Conservation (phyloP, 192 early-diverging fungal species). For the Powellomyces hirtus region DNA sequence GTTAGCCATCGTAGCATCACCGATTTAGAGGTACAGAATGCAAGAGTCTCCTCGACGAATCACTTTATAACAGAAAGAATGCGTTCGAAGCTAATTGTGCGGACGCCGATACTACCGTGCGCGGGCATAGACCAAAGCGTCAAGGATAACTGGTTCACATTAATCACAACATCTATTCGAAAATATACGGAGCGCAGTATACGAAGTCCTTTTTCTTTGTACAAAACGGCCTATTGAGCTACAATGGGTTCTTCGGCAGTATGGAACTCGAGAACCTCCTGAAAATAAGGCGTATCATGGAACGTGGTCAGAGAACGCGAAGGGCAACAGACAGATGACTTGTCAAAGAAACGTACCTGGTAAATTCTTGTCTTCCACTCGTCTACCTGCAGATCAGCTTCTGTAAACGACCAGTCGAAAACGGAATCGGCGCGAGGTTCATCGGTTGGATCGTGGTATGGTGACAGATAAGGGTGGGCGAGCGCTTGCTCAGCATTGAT, state of each 20-base stretch:
- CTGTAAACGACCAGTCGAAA: constrained; percentile 96
- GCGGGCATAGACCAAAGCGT: too few species aligned
- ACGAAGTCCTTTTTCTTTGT: too few species aligned
- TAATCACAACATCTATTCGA: too few species aligned
- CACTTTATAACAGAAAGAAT: too few species aligned
- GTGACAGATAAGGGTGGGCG: constrained; percentile 84
- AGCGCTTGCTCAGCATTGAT: constrained; percentile 86
- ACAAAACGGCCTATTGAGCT: not conserved
- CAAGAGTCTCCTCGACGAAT: too few species aligned
- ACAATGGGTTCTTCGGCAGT: constrained; percentile 14
- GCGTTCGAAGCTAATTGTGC: too few species aligned
- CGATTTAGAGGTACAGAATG: too few species aligned
- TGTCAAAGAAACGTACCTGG: constrained; percentile 17
- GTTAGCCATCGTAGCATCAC: too few species aligned
- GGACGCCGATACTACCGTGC: too few species aligned
- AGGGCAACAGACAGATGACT: not conserved
- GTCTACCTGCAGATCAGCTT: constrained; percentile 61
- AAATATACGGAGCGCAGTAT: too few species aligned
- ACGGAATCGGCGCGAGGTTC: constrained; percentile 71
- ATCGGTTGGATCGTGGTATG: constrained; percentile 87
- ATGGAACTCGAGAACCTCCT: constrained; percentile 28
- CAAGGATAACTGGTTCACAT: too few species aligned
- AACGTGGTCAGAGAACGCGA: not conserved
- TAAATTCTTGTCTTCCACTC: constrained; percentile 38
- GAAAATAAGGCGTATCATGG: not conserved